Evolutionary conservation across 176 grass and related monocot species (phyloP).

Genomic region (Panicum miliaceum): DNA sequence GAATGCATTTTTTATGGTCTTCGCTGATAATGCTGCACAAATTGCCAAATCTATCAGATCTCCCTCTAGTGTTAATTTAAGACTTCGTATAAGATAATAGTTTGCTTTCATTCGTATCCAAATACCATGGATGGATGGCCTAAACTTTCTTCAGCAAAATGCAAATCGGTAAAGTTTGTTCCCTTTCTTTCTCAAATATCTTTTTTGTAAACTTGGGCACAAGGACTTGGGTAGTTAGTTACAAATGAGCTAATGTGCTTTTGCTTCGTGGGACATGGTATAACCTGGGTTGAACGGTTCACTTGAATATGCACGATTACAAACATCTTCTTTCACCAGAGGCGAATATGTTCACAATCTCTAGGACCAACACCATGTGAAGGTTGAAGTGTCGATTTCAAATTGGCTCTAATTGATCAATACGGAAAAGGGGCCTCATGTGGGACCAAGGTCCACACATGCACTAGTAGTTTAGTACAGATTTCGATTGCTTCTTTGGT

Average conservation of each 20-base stretch:
- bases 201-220: background rate
- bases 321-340: background rate
- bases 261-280: background rate
- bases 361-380: background rate
- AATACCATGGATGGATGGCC: conserved; percentile 13
- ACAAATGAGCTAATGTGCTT: background rate
- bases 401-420: background rate
- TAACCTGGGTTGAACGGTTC: background rate
- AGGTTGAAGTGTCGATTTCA: background rate
- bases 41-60: conserved; percentile 76
- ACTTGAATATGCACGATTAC: conserved; percentile 1
- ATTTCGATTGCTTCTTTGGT: background rate
- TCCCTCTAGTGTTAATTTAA: conserved; percentile 40
- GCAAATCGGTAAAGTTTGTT: conserved; percentile 2
- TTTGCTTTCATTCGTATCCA: conserved; percentile 25
- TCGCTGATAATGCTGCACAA: conserved; percentile 93
- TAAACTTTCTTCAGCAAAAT: conserved; percentile 27
- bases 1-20: conserved; percentile 77
- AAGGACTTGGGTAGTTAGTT: background rate
- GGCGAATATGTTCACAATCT: background rate
- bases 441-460: background rate
- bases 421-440: background rate
- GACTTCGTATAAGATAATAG: conserved; percentile 24
- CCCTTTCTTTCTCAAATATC: background rate
- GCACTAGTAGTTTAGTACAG: background rate